Evolutionary conservation across 2,329 filamentous ascomycete species (phyloP).

Genomic region (Trichophyton simii): DNA sequence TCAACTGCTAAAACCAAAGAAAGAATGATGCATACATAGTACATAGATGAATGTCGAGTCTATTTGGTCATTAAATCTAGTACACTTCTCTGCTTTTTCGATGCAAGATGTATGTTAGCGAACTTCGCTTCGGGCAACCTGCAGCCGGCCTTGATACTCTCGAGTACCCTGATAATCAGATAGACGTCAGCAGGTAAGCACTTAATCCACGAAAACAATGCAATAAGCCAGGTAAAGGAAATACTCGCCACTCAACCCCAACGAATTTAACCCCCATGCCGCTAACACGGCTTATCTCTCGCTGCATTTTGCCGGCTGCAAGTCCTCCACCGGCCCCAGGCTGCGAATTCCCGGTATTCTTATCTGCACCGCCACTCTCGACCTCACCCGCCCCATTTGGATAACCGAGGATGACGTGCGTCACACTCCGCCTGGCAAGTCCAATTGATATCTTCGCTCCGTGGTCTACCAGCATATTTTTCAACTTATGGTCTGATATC

Average conservation of each 20-base stretch:
- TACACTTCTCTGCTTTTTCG: slow-evolving; percentile 53
- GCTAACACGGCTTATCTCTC: slow-evolving; percentile 56
- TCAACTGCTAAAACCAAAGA: too few species aligned
- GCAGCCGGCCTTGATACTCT: slow-evolving; percentile 64
- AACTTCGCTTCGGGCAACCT: slow-evolving; percentile 65
- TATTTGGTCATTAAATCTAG: slow-evolving; percentile 25
- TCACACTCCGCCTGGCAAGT: slow-evolving; percentile 61
- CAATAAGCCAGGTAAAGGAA: slow-evolving; percentile 6
- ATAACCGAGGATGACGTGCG: slow-evolving; percentile 69
- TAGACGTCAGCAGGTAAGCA: slow-evolving; percentile 15
- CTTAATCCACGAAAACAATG: not conserved
- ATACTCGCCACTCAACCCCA: slow-evolving; percentile 60
- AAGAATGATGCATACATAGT: too few species aligned
- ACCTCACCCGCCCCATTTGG: slow-evolving; percentile 28
- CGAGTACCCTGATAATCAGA: slow-evolving; percentile 52
- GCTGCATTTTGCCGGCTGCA: slow-evolving; percentile 65
- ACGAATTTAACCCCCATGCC: slow-evolving; percentile 68
- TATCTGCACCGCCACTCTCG: not conserved
- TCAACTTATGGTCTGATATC: slow-evolving; percentile 76
- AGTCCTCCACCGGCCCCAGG: slow-evolving; percentile 59
- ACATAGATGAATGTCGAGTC: too few species aligned
- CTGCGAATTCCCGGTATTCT: not conserved
- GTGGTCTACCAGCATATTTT: slow-evolving; percentile 60
- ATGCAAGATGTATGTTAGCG: slow-evolving; percentile 48
- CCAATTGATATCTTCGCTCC: slow-evolving; percentile 60